These are phyloP conservation scores for Podila clonocystis DNA, from an alignment of 192 early-diverging fungal species.

Conservation along the genomic window DNA sequence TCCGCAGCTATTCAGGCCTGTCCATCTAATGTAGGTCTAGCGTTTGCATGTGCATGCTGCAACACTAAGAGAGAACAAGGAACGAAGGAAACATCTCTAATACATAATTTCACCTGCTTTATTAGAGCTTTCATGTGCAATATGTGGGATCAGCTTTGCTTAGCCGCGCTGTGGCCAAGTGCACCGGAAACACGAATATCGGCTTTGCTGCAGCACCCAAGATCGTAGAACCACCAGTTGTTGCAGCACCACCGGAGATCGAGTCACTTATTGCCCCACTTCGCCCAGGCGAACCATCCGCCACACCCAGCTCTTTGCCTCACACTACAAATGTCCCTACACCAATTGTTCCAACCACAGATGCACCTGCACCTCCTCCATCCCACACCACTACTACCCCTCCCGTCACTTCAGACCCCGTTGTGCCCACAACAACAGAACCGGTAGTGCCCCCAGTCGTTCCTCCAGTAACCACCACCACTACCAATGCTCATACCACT, in stretches of 20 bases:
- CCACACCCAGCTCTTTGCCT: neutral
- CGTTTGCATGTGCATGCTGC: neutral
- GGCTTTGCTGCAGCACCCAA: neutral
- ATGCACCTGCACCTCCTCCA: neutral
- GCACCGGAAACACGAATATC: slow-evolving; percentile 5
- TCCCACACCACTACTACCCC: neutral
- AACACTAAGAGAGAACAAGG: neutral
- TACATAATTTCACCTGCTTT: neutral
- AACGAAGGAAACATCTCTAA: neutral
- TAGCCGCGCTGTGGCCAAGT: neutral
- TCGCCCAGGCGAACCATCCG: neutral
- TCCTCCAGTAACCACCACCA: slow-evolving; percentile 3
- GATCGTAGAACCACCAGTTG: neutral
- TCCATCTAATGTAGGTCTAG: slow-evolving; percentile 26
- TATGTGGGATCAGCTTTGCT: slow-evolving; percentile 2
- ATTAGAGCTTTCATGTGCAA: slow-evolving; percentile 14
- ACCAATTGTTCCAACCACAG: neutral
- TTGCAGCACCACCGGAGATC: neutral
- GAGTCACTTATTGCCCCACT: neutral
- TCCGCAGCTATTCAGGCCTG: slow-evolving; percentile 11
- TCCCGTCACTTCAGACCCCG: neutral
- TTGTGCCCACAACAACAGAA: neutral
- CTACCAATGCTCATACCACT: neutral
- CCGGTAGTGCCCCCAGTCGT: neutral
- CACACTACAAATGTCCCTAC: neutral